Percentiles rank a stretch among this genome's conserved stretches.
These are phyloP conservation scores for Stagonosporopsis rhizophila DNA, from an alignment of 2,329 filamentous ascomycete species.

Conservation along the genomic window DNA sequence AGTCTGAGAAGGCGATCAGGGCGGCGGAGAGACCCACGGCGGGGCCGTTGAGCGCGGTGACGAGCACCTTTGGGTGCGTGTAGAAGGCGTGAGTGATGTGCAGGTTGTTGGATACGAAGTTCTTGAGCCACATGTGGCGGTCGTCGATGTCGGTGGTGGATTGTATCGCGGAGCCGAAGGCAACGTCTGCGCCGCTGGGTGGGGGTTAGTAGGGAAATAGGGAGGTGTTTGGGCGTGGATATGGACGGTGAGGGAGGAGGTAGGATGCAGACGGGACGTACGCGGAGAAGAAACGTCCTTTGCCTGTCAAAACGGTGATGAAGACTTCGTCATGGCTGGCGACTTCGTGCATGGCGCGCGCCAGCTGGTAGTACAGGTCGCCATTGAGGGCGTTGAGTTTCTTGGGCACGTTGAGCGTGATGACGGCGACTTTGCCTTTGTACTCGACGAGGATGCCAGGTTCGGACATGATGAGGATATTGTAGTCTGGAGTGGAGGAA, in stretches of 20 bases:
- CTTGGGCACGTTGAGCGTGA: constrained; percentile 83
- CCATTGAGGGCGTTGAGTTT: constrained; percentile 86
- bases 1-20: constrained; percentile 83
- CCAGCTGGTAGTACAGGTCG: constrained; percentile 78
- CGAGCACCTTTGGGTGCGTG: constrained; percentile 90
- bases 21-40: constrained; percentile 88
- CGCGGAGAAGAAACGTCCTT: constrained; percentile 86
- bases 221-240: not conserved
- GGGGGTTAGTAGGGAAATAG: constrained; percentile 2
- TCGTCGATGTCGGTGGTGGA: constrained; percentile 47
- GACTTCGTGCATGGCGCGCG: constrained; percentile 76
- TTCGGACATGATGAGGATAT: constrained; percentile 45
- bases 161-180: constrained; percentile 55
- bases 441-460: constrained; percentile 67
- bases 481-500: not conserved
- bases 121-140: constrained; percentile 68
- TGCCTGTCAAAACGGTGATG: constrained; percentile 84
- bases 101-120: constrained; percentile 85
- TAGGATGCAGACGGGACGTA: constrained; percentile 54
- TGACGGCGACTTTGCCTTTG: constrained; percentile 74
- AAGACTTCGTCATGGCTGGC: constrained; percentile 80
- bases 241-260: not conserved
- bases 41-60: constrained; percentile 90
- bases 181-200: constrained; percentile 80
- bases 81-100: constrained; percentile 91